Base-by-base conservation (phyloP, 1,139 yeast species). In the Candida albicans region DNA sequence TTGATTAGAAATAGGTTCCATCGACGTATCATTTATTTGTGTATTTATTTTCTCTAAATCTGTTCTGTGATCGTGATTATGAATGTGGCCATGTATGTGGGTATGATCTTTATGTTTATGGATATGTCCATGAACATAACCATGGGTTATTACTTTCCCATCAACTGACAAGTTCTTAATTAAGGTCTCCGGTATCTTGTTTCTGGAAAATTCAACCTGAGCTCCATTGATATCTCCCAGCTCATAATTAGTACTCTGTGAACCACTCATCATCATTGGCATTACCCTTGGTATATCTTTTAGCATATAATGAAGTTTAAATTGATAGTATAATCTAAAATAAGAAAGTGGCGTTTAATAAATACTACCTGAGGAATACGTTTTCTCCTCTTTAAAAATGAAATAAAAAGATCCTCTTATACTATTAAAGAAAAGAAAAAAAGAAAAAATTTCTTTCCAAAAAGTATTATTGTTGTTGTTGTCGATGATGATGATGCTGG, bases 81-180 rank as follows among this genome's bases (percentile, higher is more conserved):
- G 88, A 32, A 82, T 78, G 56, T 82, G 87, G 2, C 87, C 88
- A 56, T 82, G 88, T 18, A 82, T 81, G 52, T 81, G 84, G 8
- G 86, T 80, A 55, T 82, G 80, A 53, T 80, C 79, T 48, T 74
- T 70, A 55, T 80, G 84, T 54, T 77, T 79, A 59, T 82, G 87
- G 29, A 82, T 81, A 55, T 82, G 87, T 1, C 87, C 87, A 61
- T 82, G 87, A 13, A 82, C 83, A 38, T 77, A 72, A 12, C 86
- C 85, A 50, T 78, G 79, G 13, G 73, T 67, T 26, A 50, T 33
- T 7, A 48, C 30, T n/a, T 36, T 39, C 12, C 39, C 39, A 30
- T 47, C 45, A n/a, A 36, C 22, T 25, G 29, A 12, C 10, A 39
- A 37, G 12, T 35, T 40, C 10, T 37, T 41, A 15, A 41, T 15